These are phyloP conservation scores for Lachancea lanzarotensis DNA, from an alignment of 805 yeast species.

Conservation along the genomic window DNA sequence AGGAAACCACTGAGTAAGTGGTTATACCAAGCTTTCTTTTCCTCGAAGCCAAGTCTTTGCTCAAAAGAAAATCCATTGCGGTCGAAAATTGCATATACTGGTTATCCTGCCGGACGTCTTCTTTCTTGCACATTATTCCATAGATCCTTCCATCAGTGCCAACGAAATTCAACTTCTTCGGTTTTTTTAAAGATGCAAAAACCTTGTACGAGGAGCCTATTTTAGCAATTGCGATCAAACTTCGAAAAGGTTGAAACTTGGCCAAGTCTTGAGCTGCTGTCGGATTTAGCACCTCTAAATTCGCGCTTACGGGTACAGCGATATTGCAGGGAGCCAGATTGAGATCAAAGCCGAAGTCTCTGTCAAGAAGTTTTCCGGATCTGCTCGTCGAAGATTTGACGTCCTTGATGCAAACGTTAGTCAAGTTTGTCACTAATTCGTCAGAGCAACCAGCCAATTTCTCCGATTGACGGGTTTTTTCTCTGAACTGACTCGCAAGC, in stretches of 20 bases:
- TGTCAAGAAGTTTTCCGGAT: constrained; percentile 29
- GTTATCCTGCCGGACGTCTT: constrained; percentile 93
- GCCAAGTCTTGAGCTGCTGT: constrained; percentile 38
- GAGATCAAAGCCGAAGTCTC: constrained; percentile 40
- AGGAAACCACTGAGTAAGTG: constrained; percentile 83
- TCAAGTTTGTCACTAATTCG: constrained; percentile 16
- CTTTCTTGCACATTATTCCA: constrained; percentile 75
- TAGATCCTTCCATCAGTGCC: constrained; percentile 78
- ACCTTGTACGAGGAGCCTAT: constrained; percentile 66
- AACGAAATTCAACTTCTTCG: constrained; percentile 63
- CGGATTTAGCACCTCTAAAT: constrained; percentile 64
- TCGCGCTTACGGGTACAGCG: constrained; percentile 69
- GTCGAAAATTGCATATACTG: constrained; percentile 85
- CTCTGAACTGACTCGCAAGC: constrained; percentile 34
- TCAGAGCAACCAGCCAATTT: constrained; percentile 21
- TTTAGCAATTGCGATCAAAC: constrained; percentile 47
- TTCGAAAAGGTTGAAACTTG: constrained; percentile 41
- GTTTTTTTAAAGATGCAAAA: constrained; percentile 79
- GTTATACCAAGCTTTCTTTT: constrained; percentile 64
- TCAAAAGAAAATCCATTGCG: constrained; percentile 69
- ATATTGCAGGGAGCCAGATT: constrained; percentile 41
- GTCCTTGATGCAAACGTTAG: constrained; percentile 25
- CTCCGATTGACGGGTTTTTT: constrained; percentile 8
- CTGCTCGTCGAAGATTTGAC: constrained; percentile 19
- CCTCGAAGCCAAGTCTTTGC: constrained; percentile 62